These are phyloP conservation scores for Acaromyces ingoldii DNA, from an alignment of 1,284 basidiomycete species.

Conservation along the genomic window DNA sequence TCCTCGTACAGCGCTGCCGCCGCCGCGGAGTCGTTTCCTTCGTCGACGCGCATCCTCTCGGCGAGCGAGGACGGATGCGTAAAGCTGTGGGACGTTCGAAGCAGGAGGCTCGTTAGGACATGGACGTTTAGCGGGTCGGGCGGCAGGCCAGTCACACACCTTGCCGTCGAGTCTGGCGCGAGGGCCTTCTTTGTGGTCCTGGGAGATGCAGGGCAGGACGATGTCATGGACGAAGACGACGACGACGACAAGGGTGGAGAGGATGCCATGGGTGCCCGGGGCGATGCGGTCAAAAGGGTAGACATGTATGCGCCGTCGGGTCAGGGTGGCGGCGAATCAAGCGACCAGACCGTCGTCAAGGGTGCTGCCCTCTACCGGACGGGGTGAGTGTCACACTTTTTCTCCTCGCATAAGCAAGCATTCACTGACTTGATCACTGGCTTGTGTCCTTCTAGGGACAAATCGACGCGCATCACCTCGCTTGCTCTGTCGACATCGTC, in stretches of 20 bases:
- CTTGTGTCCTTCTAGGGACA: too few relatives aligned
- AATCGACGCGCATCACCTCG: not conserved
- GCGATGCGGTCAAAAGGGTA: not conserved
- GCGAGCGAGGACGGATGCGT: not conserved
- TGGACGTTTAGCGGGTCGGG: not conserved
- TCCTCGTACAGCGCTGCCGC: not conserved
- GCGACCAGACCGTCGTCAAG: too few relatives aligned
- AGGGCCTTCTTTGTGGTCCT: slow-evolving; percentile 4
- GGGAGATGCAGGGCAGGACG: not conserved
- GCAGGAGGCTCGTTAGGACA: not conserved
- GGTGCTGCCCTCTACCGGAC: too few relatives aligned
- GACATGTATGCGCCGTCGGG: too few relatives aligned
- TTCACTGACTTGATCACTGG: too few relatives aligned
- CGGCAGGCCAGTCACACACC: not conserved
- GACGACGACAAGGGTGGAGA: not conserved
- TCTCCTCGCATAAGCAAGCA: too few relatives aligned
- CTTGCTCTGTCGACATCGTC: not conserved
- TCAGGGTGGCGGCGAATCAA: too few relatives aligned
- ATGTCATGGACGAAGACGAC: not conserved
- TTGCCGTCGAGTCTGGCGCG: not conserved
- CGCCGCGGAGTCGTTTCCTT: slow-evolving; percentile 2
- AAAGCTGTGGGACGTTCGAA: slow-evolving; percentile 2
- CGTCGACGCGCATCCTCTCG: not conserved
- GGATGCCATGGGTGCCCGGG: not conserved
- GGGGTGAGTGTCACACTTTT: too few relatives aligned